Conservation (phyloP, 768 basidiomycete genomes). For the Saitozyma podzolica region DNA sequence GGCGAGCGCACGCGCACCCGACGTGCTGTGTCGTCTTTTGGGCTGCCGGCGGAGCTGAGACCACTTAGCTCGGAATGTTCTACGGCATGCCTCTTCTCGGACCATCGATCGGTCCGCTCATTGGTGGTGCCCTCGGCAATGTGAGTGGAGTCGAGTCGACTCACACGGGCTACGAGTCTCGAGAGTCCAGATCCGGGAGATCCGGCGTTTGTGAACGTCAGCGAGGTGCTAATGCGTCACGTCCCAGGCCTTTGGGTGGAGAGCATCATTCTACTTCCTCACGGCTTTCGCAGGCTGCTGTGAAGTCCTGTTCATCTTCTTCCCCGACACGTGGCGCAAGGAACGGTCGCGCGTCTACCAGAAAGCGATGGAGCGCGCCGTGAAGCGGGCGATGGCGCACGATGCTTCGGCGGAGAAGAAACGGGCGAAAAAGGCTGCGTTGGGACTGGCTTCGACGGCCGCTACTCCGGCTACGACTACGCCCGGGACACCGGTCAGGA, state of each 20-base stretch:
- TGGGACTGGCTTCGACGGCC: conserved; percentile 28
- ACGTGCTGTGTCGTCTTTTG: not conserved
- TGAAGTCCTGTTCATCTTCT: conserved; percentile 64
- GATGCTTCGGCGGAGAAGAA: conserved; percentile 37
- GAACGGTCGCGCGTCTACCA: conserved; percentile 83
- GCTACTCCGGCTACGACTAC: conserved; percentile 34
- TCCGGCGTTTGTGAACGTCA: no score
- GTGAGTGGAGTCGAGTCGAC: conserved; percentile 14
- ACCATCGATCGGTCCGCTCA: conserved; percentile 44
- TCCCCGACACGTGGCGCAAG: conserved; percentile 78
- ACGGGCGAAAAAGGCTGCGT: conserved; percentile 25
- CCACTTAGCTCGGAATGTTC: conserved; percentile 32
- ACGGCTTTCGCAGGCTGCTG: conserved; percentile 63
- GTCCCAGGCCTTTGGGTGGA: conserved; percentile 70
- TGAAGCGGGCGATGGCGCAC: conserved; percentile 43
- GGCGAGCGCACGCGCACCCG: not conserved
- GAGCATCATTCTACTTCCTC: conserved; percentile 80
- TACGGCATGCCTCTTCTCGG: conserved; percentile 69
- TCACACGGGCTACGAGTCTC: conserved; percentile 51
- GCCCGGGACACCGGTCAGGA: not conserved
- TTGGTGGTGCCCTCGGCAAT: conserved; percentile 37
- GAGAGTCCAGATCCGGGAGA: no score
- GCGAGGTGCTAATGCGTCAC: conserved; percentile 48
- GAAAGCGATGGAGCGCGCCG: conserved; percentile 59
- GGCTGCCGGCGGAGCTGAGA: conserved; percentile 8